A percentile compares a stretch with the other conserved stretches of the same genome.
Evolutionary conservation across 179 eudicot species (phyloP).

Genomic region (Pouteria campechiana): DNA sequence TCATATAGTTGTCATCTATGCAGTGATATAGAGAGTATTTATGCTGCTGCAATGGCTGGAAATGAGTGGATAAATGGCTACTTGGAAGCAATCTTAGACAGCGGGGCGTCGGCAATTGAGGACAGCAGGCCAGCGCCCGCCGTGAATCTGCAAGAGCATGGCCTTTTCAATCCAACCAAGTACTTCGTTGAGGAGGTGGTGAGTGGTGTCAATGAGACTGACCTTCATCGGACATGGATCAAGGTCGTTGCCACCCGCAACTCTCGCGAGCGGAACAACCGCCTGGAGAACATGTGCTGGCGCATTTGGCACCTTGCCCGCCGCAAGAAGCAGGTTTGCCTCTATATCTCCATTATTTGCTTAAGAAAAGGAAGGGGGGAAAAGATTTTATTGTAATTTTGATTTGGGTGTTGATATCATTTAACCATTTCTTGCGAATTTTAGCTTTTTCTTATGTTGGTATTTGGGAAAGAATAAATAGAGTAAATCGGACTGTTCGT

Average conservation of each 20-base stretch:
- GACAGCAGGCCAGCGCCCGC: slow-evolving; percentile 16
- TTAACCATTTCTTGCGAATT: too few relatives aligned
- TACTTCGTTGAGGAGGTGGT: slow-evolving; percentile 77
- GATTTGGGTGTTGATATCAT: too few relatives aligned
- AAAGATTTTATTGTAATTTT: too few relatives aligned
- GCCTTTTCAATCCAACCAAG: slow-evolving; percentile 51
- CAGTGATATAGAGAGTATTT: neutral
- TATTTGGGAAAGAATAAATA: too few relatives aligned
- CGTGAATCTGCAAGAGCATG: slow-evolving; percentile 8
- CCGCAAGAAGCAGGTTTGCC: slow-evolving; percentile 53
- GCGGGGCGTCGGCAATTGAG: slow-evolving; percentile 35
- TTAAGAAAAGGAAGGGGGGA: too few relatives aligned
- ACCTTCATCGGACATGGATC: slow-evolving; percentile 65
- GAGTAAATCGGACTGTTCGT: too few relatives aligned
- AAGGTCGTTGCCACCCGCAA: slow-evolving; percentile 74
- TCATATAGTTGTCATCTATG: neutral
- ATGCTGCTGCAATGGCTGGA: slow-evolving; percentile 54
- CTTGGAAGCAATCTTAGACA: slow-evolving; percentile 60
- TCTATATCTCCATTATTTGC: neutral
- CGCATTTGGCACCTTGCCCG: slow-evolving; percentile 83
- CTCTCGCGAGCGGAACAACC: slow-evolving; percentile 46
- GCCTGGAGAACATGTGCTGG: slow-evolving; percentile 82
- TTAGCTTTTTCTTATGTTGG: too few relatives aligned
- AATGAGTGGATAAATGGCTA: slow-evolving; percentile 84
- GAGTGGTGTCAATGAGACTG: slow-evolving; percentile 54